Conservation (phyloP, 2,329 filamentous ascomycete species). For the Pseudogymnoascus sp. region DNA sequence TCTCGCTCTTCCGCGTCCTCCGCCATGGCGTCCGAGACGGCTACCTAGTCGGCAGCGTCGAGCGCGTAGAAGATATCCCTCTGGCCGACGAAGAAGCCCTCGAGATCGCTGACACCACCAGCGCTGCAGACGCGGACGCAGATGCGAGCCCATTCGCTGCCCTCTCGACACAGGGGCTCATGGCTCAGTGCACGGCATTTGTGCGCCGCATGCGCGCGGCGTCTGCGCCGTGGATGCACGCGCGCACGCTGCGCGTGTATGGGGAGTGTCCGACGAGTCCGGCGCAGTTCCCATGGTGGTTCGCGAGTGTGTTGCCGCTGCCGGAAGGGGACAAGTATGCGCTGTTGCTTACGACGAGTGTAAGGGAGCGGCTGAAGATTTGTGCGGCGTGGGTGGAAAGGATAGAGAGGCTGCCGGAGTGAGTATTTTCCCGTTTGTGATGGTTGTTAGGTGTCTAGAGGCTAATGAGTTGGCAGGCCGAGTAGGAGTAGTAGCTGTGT, state of each 20-base stretch:
- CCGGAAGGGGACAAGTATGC: conserved; percentile 72
- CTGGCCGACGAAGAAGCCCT: conserved; percentile 70
- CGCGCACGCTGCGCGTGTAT: conserved; percentile 64
- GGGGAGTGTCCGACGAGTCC: conserved; percentile 72
- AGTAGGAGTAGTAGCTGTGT: conserved; percentile 6
- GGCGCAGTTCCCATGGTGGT: conserved; percentile 80
- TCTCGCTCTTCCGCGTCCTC: conserved; percentile 68
- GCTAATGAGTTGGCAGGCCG: background rate
- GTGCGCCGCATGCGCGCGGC: conserved; percentile 59
- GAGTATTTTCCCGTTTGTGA: background rate
- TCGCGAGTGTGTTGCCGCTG: conserved; percentile 73
- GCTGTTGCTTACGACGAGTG: conserved; percentile 64
- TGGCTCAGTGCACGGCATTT: conserved; percentile 59
- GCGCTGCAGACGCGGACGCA: conserved; percentile 20
- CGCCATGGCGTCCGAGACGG: conserved; percentile 62
- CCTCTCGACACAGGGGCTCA: conserved; percentile 58
- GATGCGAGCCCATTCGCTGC: background rate
- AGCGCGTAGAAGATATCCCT: conserved; percentile 74
- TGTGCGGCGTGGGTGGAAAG: conserved; percentile 71
- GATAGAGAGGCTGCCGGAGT: conserved; percentile 18
- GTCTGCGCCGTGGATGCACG: conserved; percentile 68
- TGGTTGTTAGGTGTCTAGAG: background rate
- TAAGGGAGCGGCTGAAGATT: conserved; percentile 75
- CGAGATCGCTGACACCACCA: conserved; percentile 60
- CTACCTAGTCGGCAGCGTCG: conserved; percentile 68